Percentiles rank a stretch among this genome's conserved stretches.
phyloP scores from a whole-genome alignment of 352 stramenopile species.

The Phytophthora aleatoria region DNA sequence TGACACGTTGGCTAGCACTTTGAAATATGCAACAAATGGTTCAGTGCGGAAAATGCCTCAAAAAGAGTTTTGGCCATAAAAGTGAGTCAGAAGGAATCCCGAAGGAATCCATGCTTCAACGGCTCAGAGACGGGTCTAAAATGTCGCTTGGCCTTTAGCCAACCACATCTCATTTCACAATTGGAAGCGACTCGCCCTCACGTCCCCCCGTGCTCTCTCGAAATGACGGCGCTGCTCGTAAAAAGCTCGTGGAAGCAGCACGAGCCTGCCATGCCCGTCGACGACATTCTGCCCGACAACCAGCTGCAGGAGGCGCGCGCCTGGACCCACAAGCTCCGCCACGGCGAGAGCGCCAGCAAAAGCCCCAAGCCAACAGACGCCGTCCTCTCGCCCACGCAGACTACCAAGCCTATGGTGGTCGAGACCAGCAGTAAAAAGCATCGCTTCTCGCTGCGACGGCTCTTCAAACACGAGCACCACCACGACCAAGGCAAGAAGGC shows the following conservation, averaged over 20 bases:
- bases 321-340: slow-evolving; percentile 35
- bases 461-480: slow-evolving; percentile 37
- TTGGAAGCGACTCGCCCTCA: slow-evolving; percentile 11
- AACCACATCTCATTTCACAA: slow-evolving; percentile 28
- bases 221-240: slow-evolving; percentile 25
- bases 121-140: background rate
- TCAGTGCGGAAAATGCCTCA: background rate
- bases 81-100: slow-evolving; percentile 13
- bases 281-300: slow-evolving; percentile 10
- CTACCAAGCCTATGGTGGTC: slow-evolving; percentile 11
- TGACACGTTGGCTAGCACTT: no score
- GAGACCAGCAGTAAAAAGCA: slow-evolving; percentile 36
- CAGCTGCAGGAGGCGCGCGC: slow-evolving; percentile 20
- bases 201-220: background rate
- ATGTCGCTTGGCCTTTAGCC: slow-evolving; percentile 21
- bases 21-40: background rate
- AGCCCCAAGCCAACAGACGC: slow-evolving; percentile 14
- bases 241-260: slow-evolving; percentile 30
- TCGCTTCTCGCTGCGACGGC: slow-evolving; percentile 36
- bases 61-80: slow-evolving; percentile 6
- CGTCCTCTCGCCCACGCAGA: slow-evolving; percentile 7
- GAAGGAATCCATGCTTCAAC: slow-evolving; percentile 17
- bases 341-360: slow-evolving; percentile 10
- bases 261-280: slow-evolving; percentile 4
- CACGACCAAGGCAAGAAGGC: slow-evolving; percentile 14